phyloP scores from a whole-genome alignment of 768 basidiomycete species.

The Gloeostereum incarnatum region DNA sequence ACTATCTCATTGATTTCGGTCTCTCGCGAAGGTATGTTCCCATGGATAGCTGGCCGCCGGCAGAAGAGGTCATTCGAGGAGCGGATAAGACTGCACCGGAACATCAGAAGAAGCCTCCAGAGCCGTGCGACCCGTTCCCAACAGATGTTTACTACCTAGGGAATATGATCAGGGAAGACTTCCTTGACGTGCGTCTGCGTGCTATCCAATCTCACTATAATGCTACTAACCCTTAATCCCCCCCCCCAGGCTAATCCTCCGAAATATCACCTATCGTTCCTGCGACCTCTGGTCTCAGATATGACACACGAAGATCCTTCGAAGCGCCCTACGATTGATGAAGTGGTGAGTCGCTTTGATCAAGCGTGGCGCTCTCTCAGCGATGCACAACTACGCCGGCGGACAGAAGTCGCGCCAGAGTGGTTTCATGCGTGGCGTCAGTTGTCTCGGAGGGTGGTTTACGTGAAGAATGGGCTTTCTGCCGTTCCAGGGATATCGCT shows the following conservation, averaged over 20 bases:
- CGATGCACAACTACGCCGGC: conserved; percentile 13
- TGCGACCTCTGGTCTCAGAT: conserved; percentile 19
- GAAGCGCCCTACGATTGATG: conserved; percentile 27
- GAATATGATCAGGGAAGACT: conserved; percentile 18
- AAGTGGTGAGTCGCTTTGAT: conserved; percentile 20
- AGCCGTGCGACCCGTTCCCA: conserved; percentile 24
- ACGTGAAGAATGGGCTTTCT: no score
- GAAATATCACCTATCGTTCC: no score
- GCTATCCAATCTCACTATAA: no score
- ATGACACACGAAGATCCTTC: conserved; percentile 27
- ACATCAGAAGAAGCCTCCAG: conserved; percentile 14
- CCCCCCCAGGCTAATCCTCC: no score
- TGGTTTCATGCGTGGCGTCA: no score
- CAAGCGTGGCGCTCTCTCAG: conserved; percentile 6
- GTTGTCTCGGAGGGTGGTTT: no score
- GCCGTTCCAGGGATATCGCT: no score
- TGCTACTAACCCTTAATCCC: no score
- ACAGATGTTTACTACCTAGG: conserved; percentile 36
- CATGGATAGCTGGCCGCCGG: conserved; percentile 12
- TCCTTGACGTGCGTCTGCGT: conserved; percentile 3
- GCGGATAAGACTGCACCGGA: conserved; percentile 35
- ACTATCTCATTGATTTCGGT: conserved; percentile 30
- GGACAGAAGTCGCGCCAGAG: conserved; percentile 7
- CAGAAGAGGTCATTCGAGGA: conserved; percentile 20
- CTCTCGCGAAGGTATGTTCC: conserved; percentile 19